Base-by-base conservation (phyloP, 495 filamentous ascomycete genomes). In the Podospora appendiculata region DNA sequence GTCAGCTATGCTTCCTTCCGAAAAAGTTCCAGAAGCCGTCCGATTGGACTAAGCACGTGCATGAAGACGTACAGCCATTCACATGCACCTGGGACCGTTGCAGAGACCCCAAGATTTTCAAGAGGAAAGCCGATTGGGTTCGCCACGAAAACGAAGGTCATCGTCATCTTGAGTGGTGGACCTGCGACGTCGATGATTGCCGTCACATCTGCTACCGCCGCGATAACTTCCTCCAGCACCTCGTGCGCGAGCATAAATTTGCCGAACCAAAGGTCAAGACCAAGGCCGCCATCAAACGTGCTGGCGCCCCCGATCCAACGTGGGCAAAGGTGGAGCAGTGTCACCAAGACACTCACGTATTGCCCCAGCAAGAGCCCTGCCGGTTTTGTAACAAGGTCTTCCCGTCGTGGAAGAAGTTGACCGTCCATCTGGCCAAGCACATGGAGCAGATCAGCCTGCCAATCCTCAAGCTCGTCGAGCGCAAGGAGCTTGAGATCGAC, bases 11-110 rank as follows among this genome's bases (percentile, higher is more conserved):
- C 69, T 96, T 90, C 73, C 81, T 86, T 59, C 81, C 87, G 41
- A 95, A 95, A 69, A 90, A 86, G 55, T 90, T 95, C 64, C 80
- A 86, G 58, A 97, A 97, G 68, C 92, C 92, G 33, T 96, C 92
- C 0, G 92, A 97, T 69, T 97, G 92, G 92, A 94, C 92, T 12
- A 97, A 97, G 65, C 92, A 97, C 60, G 88, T 97, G 6, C 89
- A 95, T 61, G 92, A 97, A 66, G 92, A 97, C 63, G 82, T 96
- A 10, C 88, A 94, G 62, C 92, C 92, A 5, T 97, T 96, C 59
- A 95, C 90, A 8, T 97, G 92, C 69, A 97, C 90, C 0, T 96
- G 93, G 68, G 79, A 83, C 11, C 72, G 83, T 25, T 97, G 92
- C 68, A 79, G 74, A 32, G 90, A 95, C 48, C 86, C 90, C 19